Conservation (phyloP, 768 basidiomycete species). For the Postia placenta region DNA sequence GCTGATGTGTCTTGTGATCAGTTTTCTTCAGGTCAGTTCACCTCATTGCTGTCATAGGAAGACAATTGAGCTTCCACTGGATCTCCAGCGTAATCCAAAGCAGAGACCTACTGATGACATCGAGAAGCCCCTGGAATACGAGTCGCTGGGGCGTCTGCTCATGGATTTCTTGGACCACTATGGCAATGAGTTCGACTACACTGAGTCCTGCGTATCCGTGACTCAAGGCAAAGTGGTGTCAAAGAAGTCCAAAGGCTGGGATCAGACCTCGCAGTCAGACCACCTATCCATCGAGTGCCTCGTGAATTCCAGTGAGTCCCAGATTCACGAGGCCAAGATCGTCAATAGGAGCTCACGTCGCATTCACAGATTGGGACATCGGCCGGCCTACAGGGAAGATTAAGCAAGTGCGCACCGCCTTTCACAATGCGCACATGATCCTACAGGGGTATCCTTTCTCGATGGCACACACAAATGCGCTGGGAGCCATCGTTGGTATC, state of each 20-base stretch:
- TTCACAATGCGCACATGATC: conserved; percentile 26
- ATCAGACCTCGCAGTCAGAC: conserved; percentile 19
- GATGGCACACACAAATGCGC: conserved; percentile 10
- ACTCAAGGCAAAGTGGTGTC: conserved; percentile 27
- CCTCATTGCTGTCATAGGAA: background rate
- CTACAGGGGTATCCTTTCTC: conserved; percentile 10
- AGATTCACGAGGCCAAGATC: background rate
- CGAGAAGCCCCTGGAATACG: conserved; percentile 39
- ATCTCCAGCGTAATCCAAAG: conserved; percentile 51
- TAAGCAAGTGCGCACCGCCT: conserved; percentile 26
- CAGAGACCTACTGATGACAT: conserved; percentile 41
- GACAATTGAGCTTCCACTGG: background rate
- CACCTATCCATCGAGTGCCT: conserved; percentile 37
- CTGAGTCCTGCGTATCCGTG: conserved; percentile 34
- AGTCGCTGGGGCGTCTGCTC: conserved; percentile 52
- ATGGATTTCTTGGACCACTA: conserved; percentile 66
- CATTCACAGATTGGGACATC: conserved; percentile 32
- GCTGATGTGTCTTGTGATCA: conserved; percentile 55
- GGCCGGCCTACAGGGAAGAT: conserved; percentile 29
- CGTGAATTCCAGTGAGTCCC: conserved; percentile 31
- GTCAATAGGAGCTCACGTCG: background rate
- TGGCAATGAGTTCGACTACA: conserved; percentile 39
- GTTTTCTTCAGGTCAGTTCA: conserved; percentile 59
- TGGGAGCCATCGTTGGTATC: conserved; percentile 19
- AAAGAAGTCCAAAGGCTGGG: conserved; percentile 31